Percentiles rank a stretch among this genome's conserved stretches.
Evolutionary conservation across 2,329 filamentous ascomycete genomes (phyloP).

Genomic region (Fusarium penzigii): DNA sequence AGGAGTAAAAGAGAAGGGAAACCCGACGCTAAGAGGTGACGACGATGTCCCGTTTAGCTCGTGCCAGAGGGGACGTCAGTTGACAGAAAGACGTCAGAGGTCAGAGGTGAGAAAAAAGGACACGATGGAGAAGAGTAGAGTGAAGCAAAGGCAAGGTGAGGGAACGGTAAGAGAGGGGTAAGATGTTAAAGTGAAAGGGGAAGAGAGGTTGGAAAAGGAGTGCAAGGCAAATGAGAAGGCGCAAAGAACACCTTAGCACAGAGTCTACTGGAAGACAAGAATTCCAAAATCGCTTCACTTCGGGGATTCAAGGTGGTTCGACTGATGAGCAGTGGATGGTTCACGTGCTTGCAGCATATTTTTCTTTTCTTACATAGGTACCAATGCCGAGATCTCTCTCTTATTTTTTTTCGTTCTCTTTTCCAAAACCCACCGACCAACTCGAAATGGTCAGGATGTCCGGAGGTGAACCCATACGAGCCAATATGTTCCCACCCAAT

Average conservation of each 20-base stretch:
- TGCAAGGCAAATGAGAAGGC: conserved; percentile 7
- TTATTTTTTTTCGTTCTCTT: no score
- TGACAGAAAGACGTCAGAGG: neutral
- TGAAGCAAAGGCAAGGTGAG: neutral
- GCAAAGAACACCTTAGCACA: no score
- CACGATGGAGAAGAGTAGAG: conserved; percentile 4
- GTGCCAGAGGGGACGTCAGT: neutral
- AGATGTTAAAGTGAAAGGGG: conserved; percentile 7
- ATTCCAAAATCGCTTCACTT: neutral
- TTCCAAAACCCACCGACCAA: no score
- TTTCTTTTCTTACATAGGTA: conserved; percentile 1
- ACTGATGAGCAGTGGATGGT: conserved; percentile 26
- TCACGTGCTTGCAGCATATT: conserved; percentile 29
- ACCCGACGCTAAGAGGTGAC: no score
- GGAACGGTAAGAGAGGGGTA: conserved; percentile 5
- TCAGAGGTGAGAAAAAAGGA: conserved; percentile 1
- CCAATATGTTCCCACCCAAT: no score
- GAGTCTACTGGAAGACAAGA: neutral
- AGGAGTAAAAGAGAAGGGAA: no score
- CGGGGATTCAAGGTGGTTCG: conserved; percentile 12
- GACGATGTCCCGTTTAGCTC: conserved; percentile 2
- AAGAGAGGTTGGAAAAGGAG: conserved; percentile 12
- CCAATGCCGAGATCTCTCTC: conserved; percentile 23
- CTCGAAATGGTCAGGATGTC: no score
- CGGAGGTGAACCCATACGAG: no score